Base-by-base conservation (phyloP, 331 rosid species). In the Acacia concinna region DNA sequence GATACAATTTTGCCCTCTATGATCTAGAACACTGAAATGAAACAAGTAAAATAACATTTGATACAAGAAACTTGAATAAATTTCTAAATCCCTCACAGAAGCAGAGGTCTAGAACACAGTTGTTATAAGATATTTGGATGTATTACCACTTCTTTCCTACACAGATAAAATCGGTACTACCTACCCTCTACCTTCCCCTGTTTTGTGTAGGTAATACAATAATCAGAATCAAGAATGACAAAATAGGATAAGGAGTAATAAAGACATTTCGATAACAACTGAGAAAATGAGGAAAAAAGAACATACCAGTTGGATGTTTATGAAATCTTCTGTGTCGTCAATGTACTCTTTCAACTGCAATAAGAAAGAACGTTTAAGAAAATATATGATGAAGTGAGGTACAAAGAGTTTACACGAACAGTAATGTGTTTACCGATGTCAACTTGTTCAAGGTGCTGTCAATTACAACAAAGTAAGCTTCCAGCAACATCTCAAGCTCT, bases 401-500 rank as follows among this genome's bases (percentile, higher is more conserved):
- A 63, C 21, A 31, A 69, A 69, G 3, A 46, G 65, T 68, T 47
- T 28, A 59, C 70, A 60, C 18, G 57, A 59, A 67, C 51, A 63
- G 75, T 57, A 66, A 38, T 62, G 75, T n/a, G 79, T 66, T 52
- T 90, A 96, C 99, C 86, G 99, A 93, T 35, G 98, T 96, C 87
- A 93, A 79, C 92, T 96, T 96, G 81, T 93, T 96, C 25, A 93
- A 86, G 54, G 99, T 90, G 92, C 97, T 93, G 73, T 96, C 99
- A 81, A 93, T 96, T 80, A 93, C 98, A 43, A 96, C 99, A 80
- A 96, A 96, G 79, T 96, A 96, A 75, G 99, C 99, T 88, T 96
- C 99, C 77, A 96, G 90, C 82, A 96, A 84, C 99, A 96, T 93
- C 88, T 96, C 99, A 74, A 96, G 99, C 88, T 96, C 98, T 75